These are phyloP conservation scores for Trichophyton rubrum DNA, from an alignment of 2,329 filamentous ascomycete genomes.

Conservation along the genomic window DNA sequence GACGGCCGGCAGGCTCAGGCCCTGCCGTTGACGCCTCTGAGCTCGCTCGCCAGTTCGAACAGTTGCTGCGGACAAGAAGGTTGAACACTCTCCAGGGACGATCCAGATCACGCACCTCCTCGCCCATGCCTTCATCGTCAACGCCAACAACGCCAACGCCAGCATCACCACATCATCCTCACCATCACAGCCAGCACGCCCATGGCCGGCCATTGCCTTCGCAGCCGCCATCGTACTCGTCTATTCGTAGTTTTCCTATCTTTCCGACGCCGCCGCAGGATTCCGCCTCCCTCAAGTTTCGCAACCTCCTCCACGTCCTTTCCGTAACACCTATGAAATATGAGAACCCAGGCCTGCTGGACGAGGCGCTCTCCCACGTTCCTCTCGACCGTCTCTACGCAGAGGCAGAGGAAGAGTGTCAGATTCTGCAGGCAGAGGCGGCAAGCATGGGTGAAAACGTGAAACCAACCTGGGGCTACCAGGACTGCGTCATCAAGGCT, in stretches of 20 bases:
- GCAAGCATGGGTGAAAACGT: slow-evolving; percentile 70
- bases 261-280: slow-evolving; percentile 67
- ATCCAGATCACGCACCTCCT: slow-evolving; percentile 47
- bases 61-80: slow-evolving; percentile 71
- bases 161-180: not conserved
- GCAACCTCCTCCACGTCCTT: slow-evolving; percentile 70
- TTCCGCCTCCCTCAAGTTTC: slow-evolving; percentile 57
- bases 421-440: slow-evolving; percentile 76
- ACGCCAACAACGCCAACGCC: slow-evolving; percentile 10
- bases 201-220: slow-evolving; percentile 27
- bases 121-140: slow-evolving; percentile 19
- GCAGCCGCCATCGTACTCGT: slow-evolving; percentile 49
- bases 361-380: slow-evolving; percentile 77
- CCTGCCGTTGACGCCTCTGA: slow-evolving; percentile 60
- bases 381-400: slow-evolving; percentile 84
- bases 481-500: slow-evolving; percentile 87
- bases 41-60: slow-evolving; percentile 72
- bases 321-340: slow-evolving; percentile 85
- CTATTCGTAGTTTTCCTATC: slow-evolving; percentile 52
- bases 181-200: slow-evolving; percentile 14
- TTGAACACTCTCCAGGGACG: slow-evolving; percentile 67
- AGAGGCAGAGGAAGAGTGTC: slow-evolving; percentile 85
- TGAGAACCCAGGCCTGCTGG: slow-evolving; percentile 87
- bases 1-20: not conserved
- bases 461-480: slow-evolving; percentile 87